Percentiles rank a stretch among this genome's conserved stretches.
Evolutionary conservation across 441 rosid genomes (phyloP).

Genomic region (Populus tomentosa): DNA sequence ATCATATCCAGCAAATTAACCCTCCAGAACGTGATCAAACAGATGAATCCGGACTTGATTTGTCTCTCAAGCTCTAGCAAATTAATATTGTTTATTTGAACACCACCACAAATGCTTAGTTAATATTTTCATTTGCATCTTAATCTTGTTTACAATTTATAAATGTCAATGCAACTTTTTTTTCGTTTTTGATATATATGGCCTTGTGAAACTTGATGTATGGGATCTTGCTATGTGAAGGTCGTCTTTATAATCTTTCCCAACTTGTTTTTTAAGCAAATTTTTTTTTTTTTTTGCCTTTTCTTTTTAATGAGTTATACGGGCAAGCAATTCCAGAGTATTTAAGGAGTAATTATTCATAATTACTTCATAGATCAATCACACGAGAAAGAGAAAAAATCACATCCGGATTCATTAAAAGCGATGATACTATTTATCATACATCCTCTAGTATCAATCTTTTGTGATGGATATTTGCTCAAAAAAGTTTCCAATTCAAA

Average conservation of each 20-base stretch:
- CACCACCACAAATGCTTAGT: background rate
- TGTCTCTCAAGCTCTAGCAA: background rate
- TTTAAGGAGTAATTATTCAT: background rate
- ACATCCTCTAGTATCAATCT: background rate
- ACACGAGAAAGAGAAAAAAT: background rate
- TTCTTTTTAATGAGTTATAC: background rate
- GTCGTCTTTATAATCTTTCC: background rate
- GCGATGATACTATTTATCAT: background rate
- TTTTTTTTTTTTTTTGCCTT: too few species aligned
- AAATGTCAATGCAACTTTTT: too few species aligned
- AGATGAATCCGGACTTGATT: conserved; percentile 28
- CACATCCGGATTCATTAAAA: background rate
- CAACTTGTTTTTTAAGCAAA: background rate
- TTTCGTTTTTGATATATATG: background rate
- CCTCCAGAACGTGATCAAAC: conserved; percentile 5
- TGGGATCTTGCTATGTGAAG: background rate
- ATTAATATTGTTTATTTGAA: too few species aligned
- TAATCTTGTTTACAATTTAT: too few species aligned
- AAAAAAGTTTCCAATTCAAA: background rate
- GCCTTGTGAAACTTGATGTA: background rate
- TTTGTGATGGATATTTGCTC: background rate
- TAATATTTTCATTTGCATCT: background rate
- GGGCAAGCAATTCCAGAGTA: background rate
- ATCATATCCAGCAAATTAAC: background rate
- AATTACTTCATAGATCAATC: background rate